Evolutionary conservation across 768 basidiomycete genomes (phyloP).

Genomic region (Grammothele lineata): DNA sequence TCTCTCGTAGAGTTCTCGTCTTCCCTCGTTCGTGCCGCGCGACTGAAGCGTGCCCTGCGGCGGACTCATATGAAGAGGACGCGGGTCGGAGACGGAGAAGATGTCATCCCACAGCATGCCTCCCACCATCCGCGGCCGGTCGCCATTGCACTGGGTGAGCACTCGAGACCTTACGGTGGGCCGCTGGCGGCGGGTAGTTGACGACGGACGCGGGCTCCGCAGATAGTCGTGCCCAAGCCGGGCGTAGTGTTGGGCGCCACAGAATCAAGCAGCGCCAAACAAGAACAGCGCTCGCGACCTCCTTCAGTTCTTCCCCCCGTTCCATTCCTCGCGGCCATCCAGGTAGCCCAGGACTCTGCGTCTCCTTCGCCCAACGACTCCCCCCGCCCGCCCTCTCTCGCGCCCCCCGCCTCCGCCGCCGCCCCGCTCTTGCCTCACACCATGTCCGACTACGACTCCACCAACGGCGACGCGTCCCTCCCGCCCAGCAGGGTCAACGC

Average conservation of each 20-base stretch:
- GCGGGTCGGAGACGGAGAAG: constrained; percentile 10
- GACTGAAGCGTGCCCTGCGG: constrained; percentile 11
- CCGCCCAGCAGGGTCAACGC: constrained; percentile 60
- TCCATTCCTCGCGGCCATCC: constrained; percentile 33
- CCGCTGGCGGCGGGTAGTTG: not conserved
- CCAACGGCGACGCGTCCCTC: constrained; percentile 53
- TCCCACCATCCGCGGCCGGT: constrained; percentile 11
- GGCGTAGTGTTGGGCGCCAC: constrained; percentile 29
- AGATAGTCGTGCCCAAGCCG: constrained; percentile 47
- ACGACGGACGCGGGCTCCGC: not conserved
- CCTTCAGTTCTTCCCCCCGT: constrained; percentile 41
- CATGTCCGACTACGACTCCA: constrained; percentile 76
- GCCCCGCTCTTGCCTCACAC: constrained; percentile 22
- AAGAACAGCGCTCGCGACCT: constrained; percentile 24
- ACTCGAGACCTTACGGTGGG: not conserved
- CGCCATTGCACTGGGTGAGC: constrained; percentile 20
- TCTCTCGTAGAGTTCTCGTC: constrained; percentile 3
- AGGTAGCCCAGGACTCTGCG: constrained; percentile 36
- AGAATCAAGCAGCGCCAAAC: constrained; percentile 30
- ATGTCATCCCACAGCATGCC: constrained; percentile 13
- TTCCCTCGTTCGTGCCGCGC: constrained; percentile 11
- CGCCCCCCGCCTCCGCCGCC: constrained; percentile 21
- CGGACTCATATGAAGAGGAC: constrained; percentile 11
- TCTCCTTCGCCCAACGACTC: no score
- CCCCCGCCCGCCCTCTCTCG: constrained; percentile 14